Conservation (phyloP, 2,329 filamentous ascomycete species). For the Fusarium guadeloupense region DNA sequence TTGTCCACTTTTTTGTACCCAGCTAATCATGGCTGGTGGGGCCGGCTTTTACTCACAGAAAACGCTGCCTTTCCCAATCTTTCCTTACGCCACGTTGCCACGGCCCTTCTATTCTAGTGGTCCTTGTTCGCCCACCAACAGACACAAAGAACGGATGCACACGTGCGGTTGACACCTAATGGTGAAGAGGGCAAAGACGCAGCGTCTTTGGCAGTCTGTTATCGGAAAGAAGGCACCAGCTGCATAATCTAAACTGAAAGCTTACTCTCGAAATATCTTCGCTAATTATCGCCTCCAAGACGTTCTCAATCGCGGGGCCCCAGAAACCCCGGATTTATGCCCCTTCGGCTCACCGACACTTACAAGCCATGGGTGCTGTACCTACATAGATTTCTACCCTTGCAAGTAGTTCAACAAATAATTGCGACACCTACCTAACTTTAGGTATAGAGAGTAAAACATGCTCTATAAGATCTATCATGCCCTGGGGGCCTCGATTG, state of each 20-base stretch:
- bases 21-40: constrained; percentile 28
- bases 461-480: too few relatives aligned
- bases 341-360: constrained; percentile 40
- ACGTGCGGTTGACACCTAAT: not conserved
- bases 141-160: constrained; percentile 20
- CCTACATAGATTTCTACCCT: not conserved
- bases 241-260: not conserved
- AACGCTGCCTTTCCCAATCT: constrained; percentile 39
- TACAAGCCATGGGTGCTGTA: not conserved
- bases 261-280: not conserved
- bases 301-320: constrained; percentile 43
- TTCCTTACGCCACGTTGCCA: constrained; percentile 43
- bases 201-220: not conserved
- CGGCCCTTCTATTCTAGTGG: constrained; percentile 42
- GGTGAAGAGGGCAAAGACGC: not conserved
- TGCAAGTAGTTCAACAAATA: not conserved
- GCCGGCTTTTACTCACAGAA: constrained; percentile 24
- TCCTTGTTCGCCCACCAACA: constrained; percentile 4
- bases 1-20: constrained; percentile 19
- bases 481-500: too few relatives aligned
- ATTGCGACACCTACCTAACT: too few relatives aligned
- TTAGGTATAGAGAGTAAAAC: too few relatives aligned
- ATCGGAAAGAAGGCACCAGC: not conserved
- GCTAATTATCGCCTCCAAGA: not conserved
- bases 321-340: constrained; percentile 27